phyloP scores from a whole-genome alignment of 257 asterid species.

The Craterostigma plantagineum region DNA sequence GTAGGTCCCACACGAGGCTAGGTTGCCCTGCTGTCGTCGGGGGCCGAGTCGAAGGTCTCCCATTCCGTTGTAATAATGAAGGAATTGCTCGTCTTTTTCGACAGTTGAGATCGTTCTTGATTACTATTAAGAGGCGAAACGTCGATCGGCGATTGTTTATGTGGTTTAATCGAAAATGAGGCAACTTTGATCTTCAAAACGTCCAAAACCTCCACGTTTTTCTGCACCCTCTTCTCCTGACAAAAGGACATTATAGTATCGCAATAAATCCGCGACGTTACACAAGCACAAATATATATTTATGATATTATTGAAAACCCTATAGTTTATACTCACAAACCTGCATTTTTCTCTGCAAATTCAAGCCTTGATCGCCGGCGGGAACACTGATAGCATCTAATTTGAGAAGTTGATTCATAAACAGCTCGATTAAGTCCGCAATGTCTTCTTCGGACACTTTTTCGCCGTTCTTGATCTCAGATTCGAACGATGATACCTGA shows the following conservation, averaged over 20 bases:
- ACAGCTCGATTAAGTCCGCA: slow-evolving; percentile 34
- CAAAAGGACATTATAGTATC: neutral
- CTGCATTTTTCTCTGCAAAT: slow-evolving; percentile 76
- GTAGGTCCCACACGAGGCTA: slow-evolving; percentile 28
- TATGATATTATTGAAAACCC: no score
- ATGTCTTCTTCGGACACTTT: slow-evolving; percentile 55
- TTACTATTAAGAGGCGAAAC: slow-evolving; percentile 15
- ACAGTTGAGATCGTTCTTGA: slow-evolving; percentile 18
- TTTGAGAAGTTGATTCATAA: slow-evolving; percentile 70
- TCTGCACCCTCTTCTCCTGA: slow-evolving; percentile 63
- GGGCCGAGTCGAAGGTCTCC: slow-evolving; percentile 71
- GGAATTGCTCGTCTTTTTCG: slow-evolving; percentile 15
- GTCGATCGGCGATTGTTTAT: slow-evolving; percentile 12
- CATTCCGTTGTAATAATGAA: slow-evolving; percentile 80
- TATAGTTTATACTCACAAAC: slow-evolving; percentile 13
- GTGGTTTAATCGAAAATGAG: slow-evolving; percentile 8
- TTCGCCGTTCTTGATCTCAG: slow-evolving; percentile 46
- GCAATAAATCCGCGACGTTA: neutral
- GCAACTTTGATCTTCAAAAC: slow-evolving; percentile 53
- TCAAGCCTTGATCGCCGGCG: slow-evolving; percentile 47
- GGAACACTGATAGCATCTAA: slow-evolving; percentile 33
- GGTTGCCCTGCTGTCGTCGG: slow-evolving; percentile 28
- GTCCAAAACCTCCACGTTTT: slow-evolving; percentile 64
- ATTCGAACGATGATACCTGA: slow-evolving; percentile 64
- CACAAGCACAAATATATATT: no score